phyloP scores from a whole-genome alignment of 306 rosid genomes.

The Pyrus pyrifolia region DNA sequence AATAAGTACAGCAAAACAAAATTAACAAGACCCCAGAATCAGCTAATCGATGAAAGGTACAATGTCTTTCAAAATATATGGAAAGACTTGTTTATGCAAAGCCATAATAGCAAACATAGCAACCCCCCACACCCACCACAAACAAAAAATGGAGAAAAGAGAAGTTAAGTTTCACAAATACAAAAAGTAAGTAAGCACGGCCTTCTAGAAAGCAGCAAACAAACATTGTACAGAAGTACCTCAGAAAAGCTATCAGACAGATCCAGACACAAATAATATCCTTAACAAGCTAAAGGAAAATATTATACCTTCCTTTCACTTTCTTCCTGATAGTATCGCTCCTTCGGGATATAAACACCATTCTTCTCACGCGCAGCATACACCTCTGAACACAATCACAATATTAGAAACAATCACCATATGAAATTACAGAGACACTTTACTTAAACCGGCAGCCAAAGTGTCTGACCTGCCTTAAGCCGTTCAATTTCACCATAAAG shows the following conservation, averaged over 20 bases:
- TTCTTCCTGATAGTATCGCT: constrained; percentile 86
- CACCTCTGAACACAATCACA: constrained; percentile 55
- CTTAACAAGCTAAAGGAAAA: background rate
- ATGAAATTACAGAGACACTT: background rate
- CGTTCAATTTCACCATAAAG: constrained; percentile 98
- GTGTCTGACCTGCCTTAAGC: constrained; percentile 66
- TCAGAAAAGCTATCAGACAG: background rate
- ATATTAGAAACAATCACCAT: constrained; percentile 1
- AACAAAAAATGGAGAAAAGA: background rate
- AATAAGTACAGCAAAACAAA: background rate
- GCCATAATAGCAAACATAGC: background rate
- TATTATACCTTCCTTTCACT: constrained; percentile 68
- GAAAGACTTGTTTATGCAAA: background rate
- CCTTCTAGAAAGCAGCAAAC: background rate
- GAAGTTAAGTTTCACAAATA: background rate
- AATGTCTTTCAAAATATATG: background rate
- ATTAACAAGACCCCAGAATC: background rate
- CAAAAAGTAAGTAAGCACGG: background rate
- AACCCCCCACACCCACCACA: background rate
- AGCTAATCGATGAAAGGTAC: background rate
- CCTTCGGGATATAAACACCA: constrained; percentile 95
- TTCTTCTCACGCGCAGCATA: constrained; percentile 96
- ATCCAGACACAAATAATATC: background rate
- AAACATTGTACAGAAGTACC: background rate
- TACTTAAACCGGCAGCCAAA: constrained; percentile 1